phyloP scores from a whole-genome alignment of 108 stramenopile genomes.

The Skeletonema tropicum region DNA sequence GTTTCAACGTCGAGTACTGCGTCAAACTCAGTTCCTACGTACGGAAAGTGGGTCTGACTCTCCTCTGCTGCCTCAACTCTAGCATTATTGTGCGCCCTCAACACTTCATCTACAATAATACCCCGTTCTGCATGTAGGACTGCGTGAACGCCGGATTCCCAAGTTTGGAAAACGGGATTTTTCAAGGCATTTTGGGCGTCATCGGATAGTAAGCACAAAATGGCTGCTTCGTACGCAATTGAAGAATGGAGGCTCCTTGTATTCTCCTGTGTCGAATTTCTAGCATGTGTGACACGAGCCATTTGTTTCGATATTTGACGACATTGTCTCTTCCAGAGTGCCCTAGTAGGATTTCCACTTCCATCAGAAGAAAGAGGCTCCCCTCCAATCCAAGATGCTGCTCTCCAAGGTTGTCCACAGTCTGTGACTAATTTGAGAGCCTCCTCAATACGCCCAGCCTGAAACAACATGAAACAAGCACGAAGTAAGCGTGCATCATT shows the following conservation, averaged over 20 bases:
- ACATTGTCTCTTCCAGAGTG: slow-evolving; percentile 71
- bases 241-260: slow-evolving; percentile 19
- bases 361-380: slow-evolving; percentile 36
- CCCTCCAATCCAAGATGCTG: slow-evolving; percentile 68
- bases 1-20: background rate
- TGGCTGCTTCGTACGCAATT: slow-evolving; percentile 67
- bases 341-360: slow-evolving; percentile 67
- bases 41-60: slow-evolving; percentile 29
- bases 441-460: slow-evolving; percentile 60
- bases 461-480: slow-evolving; percentile 55
- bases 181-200: slow-evolving; percentile 53
- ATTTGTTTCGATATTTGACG: slow-evolving; percentile 52
- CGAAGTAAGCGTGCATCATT: slow-evolving; percentile 56
- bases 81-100: slow-evolving; percentile 56
- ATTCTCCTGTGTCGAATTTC: slow-evolving; percentile 4
- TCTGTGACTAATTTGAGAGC: slow-evolving; percentile 55
- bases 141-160: slow-evolving; percentile 64
- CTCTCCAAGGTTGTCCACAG: slow-evolving; percentile 73
- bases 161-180: slow-evolving; percentile 61
- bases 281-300: slow-evolving; percentile 16
- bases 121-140: slow-evolving; percentile 49
- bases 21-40: slow-evolving; percentile 35
- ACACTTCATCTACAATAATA: slow-evolving; percentile 66
- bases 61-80: slow-evolving; percentile 22
- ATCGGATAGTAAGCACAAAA: slow-evolving; percentile 65